Evolutionary conservation across 148 eudicot genomes (phyloP).

Genomic region (Oxyria digyna): DNA sequence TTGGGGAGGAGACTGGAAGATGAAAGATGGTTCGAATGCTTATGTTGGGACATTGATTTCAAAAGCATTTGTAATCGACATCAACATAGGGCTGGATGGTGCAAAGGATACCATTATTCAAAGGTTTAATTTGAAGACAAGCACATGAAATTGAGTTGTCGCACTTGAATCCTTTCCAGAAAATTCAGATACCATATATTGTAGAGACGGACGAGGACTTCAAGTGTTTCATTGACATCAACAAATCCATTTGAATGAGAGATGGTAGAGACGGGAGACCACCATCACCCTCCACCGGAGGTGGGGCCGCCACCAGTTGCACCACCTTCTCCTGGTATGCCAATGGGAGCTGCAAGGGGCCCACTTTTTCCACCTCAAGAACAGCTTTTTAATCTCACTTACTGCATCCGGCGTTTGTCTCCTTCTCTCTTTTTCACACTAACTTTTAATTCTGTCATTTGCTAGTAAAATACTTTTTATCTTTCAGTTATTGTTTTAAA

Average conservation of each 20-base stretch:
- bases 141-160: too few species aligned
- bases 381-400: slow-evolving; percentile 66
- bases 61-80: too few species aligned
- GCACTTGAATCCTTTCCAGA: too few species aligned
- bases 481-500: not conserved
- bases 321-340: slow-evolving; percentile 20
- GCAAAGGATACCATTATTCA: too few species aligned
- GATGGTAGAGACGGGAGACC: not conserved
- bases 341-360: slow-evolving; percentile 60
- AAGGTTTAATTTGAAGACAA: too few species aligned
- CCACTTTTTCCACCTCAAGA: slow-evolving; percentile 63
- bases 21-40: too few species aligned
- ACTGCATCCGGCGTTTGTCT: slow-evolving; percentile 92
- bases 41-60: too few species aligned
- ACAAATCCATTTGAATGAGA: not conserved
- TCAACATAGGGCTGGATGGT: too few species aligned
- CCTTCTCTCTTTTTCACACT: slow-evolving; percentile 2
- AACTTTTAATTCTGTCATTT: not conserved
- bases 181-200: too few species aligned
- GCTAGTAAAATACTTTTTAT: not conserved
- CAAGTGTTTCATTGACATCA: too few species aligned
- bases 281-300: slow-evolving; percentile 27
- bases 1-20: too few species aligned
- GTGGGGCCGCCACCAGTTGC: slow-evolving; percentile 14
- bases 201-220: too few species aligned